A percentile compares a stretch with the other conserved stretches of the same genome.
Evolutionary conservation across 106 monocot genomes (phyloP).

Genomic region (Posidonia australis): DNA sequence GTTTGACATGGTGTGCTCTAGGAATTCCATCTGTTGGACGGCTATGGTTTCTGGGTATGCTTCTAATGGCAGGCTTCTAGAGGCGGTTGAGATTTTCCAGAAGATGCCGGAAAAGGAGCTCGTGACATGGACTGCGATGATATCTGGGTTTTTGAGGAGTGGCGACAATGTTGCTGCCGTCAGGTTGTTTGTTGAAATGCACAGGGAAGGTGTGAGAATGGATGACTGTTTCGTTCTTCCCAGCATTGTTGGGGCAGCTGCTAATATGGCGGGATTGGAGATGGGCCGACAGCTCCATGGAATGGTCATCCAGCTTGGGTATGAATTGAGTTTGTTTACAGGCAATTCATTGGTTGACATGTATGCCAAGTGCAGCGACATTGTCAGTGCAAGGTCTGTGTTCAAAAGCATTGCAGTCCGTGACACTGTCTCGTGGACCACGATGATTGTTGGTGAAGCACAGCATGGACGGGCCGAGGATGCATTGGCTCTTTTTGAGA

Average conservation of each 20-base stretch:
- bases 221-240: conserved; percentile 60
- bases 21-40: conserved; percentile 47
- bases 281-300: conserved; percentile 68
- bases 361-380: conserved; percentile 84
- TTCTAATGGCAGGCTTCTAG: conserved; percentile 23
- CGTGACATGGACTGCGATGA: conserved; percentile 65
- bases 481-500: conserved; percentile 42
- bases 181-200: conserved; percentile 53
- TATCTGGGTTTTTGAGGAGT: conserved; percentile 55
- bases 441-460: conserved; percentile 90
- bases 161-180: conserved; percentile 29
- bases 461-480: conserved; percentile 56
- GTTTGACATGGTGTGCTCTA: conserved; percentile 37
- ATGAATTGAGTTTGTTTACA: conserved; percentile 32
- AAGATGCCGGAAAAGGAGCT: conserved; percentile 32
- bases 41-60: conserved; percentile 80
- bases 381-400: conserved; percentile 38
- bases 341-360: conserved; percentile 79
- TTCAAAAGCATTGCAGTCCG: conserved; percentile 35
- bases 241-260: conserved; percentile 27
- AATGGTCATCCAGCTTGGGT: conserved; percentile 40
- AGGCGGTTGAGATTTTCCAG: conserved; percentile 44
- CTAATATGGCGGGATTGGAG: conserved; percentile 43
- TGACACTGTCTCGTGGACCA: conserved; percentile 85
- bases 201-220: conserved; percentile 28